These are phyloP conservation scores for Arthroderma sp. DNA, from an alignment of 2,329 filamentous ascomycete species.

Conservation along the genomic window DNA sequence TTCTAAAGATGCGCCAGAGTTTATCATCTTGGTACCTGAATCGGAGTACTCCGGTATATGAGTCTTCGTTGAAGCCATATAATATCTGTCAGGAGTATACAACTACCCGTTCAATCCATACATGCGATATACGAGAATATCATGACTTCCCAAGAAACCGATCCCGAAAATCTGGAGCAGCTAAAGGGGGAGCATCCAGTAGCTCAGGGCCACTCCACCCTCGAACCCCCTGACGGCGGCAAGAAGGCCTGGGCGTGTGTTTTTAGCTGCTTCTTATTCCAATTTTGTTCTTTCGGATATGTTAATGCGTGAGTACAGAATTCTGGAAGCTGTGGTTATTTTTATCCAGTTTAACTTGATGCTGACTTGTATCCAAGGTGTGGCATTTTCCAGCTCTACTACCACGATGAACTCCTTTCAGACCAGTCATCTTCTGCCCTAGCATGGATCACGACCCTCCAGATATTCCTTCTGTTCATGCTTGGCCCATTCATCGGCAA, in stretches of 20 bases:
- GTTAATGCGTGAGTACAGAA: not conserved
- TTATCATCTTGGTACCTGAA: too few species aligned
- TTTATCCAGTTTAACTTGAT: not conserved
- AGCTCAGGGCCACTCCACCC: not conserved
- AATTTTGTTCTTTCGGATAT: constrained; percentile 2
- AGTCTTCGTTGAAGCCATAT: too few species aligned
- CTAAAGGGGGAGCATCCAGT: too few species aligned
- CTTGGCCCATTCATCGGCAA: constrained; percentile 4
- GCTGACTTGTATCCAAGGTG: constrained; percentile 1
- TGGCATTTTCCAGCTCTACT: constrained; percentile 9
- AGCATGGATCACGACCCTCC: constrained; percentile 7
- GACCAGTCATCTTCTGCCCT: constrained; percentile 1
- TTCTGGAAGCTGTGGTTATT: not conserved
- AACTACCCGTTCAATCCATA: too few species aligned
- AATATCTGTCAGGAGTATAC: too few species aligned
- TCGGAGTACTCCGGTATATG: too few species aligned
- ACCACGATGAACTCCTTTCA: constrained; percentile 2
- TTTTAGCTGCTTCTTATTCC: not conserved
- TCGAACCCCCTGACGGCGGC: not conserved
- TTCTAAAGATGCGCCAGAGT: too few species aligned
- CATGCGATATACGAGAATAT: too few species aligned
- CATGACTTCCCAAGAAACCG: too few species aligned
- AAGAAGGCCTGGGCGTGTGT: constrained; percentile 1
- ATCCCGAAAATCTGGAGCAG: too few species aligned
- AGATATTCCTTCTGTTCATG: constrained; percentile 7